Conservation (phyloP, 345 rosid genomes). For the Moricandia arvensis region DNA sequence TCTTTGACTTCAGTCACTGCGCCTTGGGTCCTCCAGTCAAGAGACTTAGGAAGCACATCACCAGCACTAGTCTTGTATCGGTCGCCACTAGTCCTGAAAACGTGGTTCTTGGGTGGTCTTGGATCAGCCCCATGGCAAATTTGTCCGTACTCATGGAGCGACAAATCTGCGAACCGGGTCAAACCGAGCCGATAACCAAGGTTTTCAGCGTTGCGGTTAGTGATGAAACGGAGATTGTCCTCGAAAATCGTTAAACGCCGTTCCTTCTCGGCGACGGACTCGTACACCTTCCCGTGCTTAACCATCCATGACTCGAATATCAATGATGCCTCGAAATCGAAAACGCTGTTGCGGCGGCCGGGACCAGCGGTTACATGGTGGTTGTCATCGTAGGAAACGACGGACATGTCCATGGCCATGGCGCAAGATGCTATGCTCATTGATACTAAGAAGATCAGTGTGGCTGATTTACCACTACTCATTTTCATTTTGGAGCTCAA, state of each 20-base stretch:
- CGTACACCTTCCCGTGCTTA: slow-evolving; percentile 50
- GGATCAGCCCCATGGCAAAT: slow-evolving; percentile 46
- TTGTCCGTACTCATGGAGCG: slow-evolving; percentile 50
- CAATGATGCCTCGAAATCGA: slow-evolving; percentile 35
- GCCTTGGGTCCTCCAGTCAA: slow-evolving; percentile 86
- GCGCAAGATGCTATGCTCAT: slow-evolving; percentile 23
- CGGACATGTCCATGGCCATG: slow-evolving; percentile 59
- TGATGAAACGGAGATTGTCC: slow-evolving; percentile 56
- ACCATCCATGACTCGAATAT: slow-evolving; percentile 62
- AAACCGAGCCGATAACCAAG: slow-evolving; percentile 53
- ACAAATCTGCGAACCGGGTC: slow-evolving; percentile 64
- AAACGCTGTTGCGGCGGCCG: not conserved
- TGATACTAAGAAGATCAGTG: slow-evolving; percentile 10
- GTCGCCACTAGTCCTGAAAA: slow-evolving; percentile 24
- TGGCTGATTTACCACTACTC: slow-evolving; percentile 8
- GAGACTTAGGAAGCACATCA: slow-evolving; percentile 52
- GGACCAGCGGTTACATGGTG: slow-evolving; percentile 22
- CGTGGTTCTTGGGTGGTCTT: slow-evolving; percentile 25
- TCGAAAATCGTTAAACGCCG: slow-evolving; percentile 54
- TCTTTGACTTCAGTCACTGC: slow-evolving; percentile 73
- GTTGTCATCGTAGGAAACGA: slow-evolving; percentile 39
- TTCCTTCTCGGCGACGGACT: slow-evolving; percentile 59
- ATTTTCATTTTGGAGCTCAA: not conserved
- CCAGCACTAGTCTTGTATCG: slow-evolving; percentile 40
- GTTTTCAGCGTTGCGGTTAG: slow-evolving; percentile 46